A percentile compares a stretch with the other conserved stretches of the same genome.
phyloP scores from a whole-genome alignment of 192 early-diverging fungal species.

The Obelidium mucronatum region DNA sequence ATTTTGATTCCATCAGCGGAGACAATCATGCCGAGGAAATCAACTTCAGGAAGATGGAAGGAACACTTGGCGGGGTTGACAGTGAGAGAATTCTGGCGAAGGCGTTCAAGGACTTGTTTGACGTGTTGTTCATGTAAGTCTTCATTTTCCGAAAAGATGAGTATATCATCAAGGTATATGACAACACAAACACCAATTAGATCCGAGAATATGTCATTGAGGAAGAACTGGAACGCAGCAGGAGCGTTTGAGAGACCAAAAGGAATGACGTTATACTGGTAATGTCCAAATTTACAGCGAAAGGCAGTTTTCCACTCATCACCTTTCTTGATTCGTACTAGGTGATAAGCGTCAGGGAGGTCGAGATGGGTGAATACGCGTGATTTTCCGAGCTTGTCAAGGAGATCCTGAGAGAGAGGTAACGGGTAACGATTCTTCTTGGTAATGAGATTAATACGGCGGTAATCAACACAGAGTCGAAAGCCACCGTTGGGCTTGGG shows the following conservation, averaged over 20 bases:
- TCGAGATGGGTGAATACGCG: constrained; percentile 35
- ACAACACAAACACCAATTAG: constrained; percentile 24
- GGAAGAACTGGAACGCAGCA: constrained; percentile 58
- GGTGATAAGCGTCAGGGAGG: constrained; percentile 24
- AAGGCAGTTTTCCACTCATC: constrained; percentile 30
- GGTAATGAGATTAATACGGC: constrained; percentile 46
- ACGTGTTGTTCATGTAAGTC: constrained; percentile 36
- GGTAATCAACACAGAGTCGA: constrained; percentile 52
- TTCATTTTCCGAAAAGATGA: neutral
- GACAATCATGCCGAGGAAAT: constrained; percentile 13
- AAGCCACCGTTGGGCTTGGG: constrained; percentile 50
- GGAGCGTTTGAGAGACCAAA: constrained; percentile 43
- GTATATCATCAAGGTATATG: no score
- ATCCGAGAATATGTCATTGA: constrained; percentile 55
- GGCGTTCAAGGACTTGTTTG: constrained; percentile 26
- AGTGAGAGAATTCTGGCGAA: constrained; percentile 23
- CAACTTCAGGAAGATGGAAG: neutral
- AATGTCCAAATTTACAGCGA: constrained; percentile 23
- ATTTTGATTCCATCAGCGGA: neutral
- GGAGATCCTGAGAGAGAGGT: constrained; percentile 44
- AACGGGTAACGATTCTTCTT: constrained; percentile 46
- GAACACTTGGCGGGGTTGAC: constrained; percentile 24
- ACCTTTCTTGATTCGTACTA: constrained; percentile 11
- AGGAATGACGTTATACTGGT: constrained; percentile 16
- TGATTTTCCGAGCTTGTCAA: constrained; percentile 27